Base-by-base conservation (phyloP, 2,329 filamentous ascomycete genomes). In the Zymoseptoria brevis region DNA sequence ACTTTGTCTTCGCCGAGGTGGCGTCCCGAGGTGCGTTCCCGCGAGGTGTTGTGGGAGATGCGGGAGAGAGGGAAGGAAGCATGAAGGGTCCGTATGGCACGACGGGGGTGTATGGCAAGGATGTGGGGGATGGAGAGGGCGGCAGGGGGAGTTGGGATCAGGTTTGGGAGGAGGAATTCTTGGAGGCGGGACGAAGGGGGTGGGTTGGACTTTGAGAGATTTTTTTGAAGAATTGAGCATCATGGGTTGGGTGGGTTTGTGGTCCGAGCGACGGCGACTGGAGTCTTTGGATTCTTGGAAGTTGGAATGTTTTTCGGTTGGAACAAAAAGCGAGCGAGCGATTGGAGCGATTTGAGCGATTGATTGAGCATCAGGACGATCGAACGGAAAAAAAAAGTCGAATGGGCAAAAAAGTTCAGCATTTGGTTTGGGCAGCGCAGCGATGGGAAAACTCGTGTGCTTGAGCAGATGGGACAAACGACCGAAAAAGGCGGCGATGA, bases 81-180 rank as follows among this genome's bases (percentile, higher is more conserved):
- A 77, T 69, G 50, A 79, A 80, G 64, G 78, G 78, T 0, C 78
- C 78, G 1, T 81, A 79, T 60, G 78, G 78, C 21, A 76, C 73
- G 63, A 78, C 76, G 16, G 78, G 78, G 1, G 71, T 79, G 7
- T 81, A 80, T 59, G 78, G 76, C 57, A 80, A 80, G 64, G 70
- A 73, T 58, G 75, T 77, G 30, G 75, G 77, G 55, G 77, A 78
- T 59, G 67, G 67, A n/a, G 35, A 41, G 16, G 35, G 35, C 1
- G 35, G 35, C 1, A 4, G 35, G 35, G 35, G 35, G 16, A 65
- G 63, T 21, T 75, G 73, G 73, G 71, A 71, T 55, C 68, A 69
- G 5, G 66, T 75, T 2, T 62, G 63, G 54, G 72, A 74, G 60
- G 67, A 68, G 26, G 72, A 73, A 53, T 73, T 67, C 58, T 51